Evolutionary conservation across 1,284 basidiomycete species (phyloP).

Genomic region (Ceratobasidium sp.): DNA sequence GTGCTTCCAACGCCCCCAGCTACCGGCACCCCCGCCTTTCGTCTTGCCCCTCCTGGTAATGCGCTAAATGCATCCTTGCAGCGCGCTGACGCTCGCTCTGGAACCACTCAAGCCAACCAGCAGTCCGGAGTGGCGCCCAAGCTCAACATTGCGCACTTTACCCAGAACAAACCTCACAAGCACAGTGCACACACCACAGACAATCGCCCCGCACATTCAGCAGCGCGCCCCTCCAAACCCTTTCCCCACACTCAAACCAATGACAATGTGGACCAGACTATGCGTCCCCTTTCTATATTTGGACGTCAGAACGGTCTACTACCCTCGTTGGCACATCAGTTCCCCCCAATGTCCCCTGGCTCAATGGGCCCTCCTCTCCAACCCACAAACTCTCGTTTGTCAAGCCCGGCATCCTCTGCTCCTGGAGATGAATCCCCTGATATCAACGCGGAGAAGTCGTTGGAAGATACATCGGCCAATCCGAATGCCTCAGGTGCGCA

Average conservation of each 20-base stretch:
- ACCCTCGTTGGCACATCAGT: neutral
- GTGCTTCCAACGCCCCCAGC: slow-evolving; percentile 25
- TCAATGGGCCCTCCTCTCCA: neutral
- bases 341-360: neutral
- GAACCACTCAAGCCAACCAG: neutral
- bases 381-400: slow-evolving; percentile 9
- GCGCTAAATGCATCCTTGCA: neutral
- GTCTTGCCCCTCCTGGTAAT: neutral
- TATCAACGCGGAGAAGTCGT: too few species aligned
- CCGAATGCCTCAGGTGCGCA: neutral
- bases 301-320: slow-evolving; percentile 5
- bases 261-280: neutral
- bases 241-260: neutral
- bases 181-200: neutral
- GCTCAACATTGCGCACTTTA: neutral
- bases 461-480: neutral
- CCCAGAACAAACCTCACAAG: neutral
- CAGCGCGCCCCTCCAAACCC: slow-evolving; percentile 3
- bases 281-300: neutral
- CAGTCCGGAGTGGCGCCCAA: neutral
- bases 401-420: neutral
- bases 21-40: neutral
- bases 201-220: slow-evolving; percentile 1
- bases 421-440: too few species aligned
- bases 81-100: neutral